A percentile compares a stretch with the other conserved stretches of the same genome.
Evolutionary conservation across 257 asterid species (phyloP).

Genomic region (Nyctanthes arbortristis): DNA sequence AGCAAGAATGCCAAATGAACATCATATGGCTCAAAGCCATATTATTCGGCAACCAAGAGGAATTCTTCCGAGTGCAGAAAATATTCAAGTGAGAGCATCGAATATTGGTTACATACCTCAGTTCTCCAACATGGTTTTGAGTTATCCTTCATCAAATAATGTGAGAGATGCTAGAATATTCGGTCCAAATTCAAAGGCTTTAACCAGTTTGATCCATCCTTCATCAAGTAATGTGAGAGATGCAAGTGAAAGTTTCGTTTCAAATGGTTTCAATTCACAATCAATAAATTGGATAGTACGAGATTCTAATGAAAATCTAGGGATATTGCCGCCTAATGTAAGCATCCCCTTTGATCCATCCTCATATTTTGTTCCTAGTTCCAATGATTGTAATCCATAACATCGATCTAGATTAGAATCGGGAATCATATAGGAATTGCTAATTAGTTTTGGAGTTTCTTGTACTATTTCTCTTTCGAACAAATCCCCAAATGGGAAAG

Average conservation of each 20-base stretch:
- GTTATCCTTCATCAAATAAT: not conserved
- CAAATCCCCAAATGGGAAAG: too few species aligned
- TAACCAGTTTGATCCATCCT: too few species aligned
- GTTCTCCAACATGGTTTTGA: not conserved
- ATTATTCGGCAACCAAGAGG: slow-evolving; percentile 7
- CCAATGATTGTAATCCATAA: not conserved
- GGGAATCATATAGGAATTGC: not conserved
- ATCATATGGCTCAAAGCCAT: slow-evolving; percentile 5
- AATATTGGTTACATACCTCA: not conserved
- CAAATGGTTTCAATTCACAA: not conserved
- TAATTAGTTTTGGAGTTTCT: too few species aligned
- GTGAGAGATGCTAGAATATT: not conserved
- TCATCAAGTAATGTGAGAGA: too few species aligned
- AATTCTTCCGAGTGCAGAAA: not conserved
- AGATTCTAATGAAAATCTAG: not conserved
- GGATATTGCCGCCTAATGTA: not conserved
- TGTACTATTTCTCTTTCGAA: too few species aligned
- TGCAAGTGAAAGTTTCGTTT: too few species aligned
- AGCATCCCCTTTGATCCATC: not conserved
- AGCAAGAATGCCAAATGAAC: not conserved
- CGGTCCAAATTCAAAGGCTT: too few species aligned
- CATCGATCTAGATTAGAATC: too few species aligned
- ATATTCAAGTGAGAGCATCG: slow-evolving; percentile 7
- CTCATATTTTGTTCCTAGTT: not conserved
- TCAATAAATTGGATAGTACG: not conserved